These are phyloP conservation scores for Brassica nigra DNA, from an alignment of 345 rosid species.

Conservation along the genomic window DNA sequence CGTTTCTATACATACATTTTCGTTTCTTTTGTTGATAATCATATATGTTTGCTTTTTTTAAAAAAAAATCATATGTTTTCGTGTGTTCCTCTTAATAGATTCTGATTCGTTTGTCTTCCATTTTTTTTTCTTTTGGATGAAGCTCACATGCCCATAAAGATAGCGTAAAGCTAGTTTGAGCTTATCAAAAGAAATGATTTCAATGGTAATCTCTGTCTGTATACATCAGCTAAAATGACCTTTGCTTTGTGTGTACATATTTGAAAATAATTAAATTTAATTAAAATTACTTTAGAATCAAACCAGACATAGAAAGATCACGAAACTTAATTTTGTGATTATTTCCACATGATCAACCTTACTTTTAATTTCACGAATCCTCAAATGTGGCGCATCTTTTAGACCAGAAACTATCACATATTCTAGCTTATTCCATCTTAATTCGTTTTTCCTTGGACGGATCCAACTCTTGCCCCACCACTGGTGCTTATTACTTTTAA, in stretches of 20 bases:
- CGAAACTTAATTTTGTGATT: not conserved
- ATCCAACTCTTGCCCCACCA: not conserved
- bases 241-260: not conserved
- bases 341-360: not conserved
- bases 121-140: not conserved
- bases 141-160: slow-evolving; percentile 36
- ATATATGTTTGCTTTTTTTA: not conserved
- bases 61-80: slow-evolving; percentile 13
- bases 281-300: not conserved
- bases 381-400: not conserved
- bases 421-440: not conserved
- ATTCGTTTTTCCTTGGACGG: slow-evolving; percentile 4
- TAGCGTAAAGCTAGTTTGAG: slow-evolving; percentile 32
- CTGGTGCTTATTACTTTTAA: not conserved
- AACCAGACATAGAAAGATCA: not conserved
- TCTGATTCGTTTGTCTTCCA: slow-evolving; percentile 36
- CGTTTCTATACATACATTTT: not conserved
- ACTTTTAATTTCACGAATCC: not conserved
- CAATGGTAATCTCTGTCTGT: not conserved
- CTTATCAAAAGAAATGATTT: slow-evolving; percentile 21
- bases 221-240: not conserved
- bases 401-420: not conserved
- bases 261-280: not conserved
- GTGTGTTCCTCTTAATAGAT: slow-evolving; percentile 30
- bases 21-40: slow-evolving; percentile 19